These are phyloP conservation scores for Saccharomyces mikatae DNA, from an alignment of 805 yeast species.

Conservation along the genomic window DNA sequence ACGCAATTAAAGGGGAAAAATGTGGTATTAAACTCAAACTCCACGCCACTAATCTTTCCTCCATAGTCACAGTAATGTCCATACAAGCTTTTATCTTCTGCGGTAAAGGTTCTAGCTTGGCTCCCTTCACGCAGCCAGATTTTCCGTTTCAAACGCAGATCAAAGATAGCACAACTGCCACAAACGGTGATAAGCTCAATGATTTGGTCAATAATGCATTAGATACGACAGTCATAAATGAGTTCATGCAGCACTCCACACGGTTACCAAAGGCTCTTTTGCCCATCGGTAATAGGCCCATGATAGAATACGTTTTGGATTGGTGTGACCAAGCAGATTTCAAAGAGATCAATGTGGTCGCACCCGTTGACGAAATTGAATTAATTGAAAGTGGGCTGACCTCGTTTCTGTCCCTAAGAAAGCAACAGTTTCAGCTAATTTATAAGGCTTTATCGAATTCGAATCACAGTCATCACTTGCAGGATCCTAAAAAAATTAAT, in stretches of 20 bases:
- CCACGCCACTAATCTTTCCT: not conserved
- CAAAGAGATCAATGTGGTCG: slow-evolving; percentile 56
- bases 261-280: slow-evolving; percentile 72
- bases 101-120: slow-evolving; percentile 68
- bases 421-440: slow-evolving; percentile 24
- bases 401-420: slow-evolving; percentile 37
- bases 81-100: slow-evolving; percentile 86
- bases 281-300: slow-evolving; percentile 84
- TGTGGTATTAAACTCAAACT: not conserved
- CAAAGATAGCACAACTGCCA: not conserved
- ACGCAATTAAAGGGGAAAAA: not conserved
- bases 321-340: slow-evolving; percentile 91
- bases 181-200: not conserved
- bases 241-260: slow-evolving; percentile 29
- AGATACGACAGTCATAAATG: slow-evolving; percentile 23
- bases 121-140: slow-evolving; percentile 56
- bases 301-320: slow-evolving; percentile 77
- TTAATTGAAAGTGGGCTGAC: slow-evolving; percentile 44
- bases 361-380: slow-evolving; percentile 40
- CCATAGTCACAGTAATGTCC: slow-evolving; percentile 49
- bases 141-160: slow-evolving; percentile 2
- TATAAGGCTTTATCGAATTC: slow-evolving; percentile 16
- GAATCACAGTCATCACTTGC: slow-evolving; percentile 24
- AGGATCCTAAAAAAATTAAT: slow-evolving; percentile 33
- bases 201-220: slow-evolving; percentile 18